Evolutionary conservation across 306 rosid species (phyloP).

Genomic region (Urtica urens): DNA sequence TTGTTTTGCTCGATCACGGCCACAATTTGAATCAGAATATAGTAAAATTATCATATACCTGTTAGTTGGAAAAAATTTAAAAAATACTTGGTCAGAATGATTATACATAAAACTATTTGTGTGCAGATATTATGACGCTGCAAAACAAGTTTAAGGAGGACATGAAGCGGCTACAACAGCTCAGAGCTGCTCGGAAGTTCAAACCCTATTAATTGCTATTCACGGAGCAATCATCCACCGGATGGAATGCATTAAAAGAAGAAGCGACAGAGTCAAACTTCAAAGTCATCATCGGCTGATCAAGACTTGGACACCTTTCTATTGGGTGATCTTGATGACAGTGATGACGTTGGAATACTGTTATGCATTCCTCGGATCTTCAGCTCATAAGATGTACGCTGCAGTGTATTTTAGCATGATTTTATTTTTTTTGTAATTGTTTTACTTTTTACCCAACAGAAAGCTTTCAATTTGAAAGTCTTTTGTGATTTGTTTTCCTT

Average conservation of each 20-base stretch:
- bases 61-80: too few species aligned
- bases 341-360: conserved; percentile 84
- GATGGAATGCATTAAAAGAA: conserved; percentile 37
- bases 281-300: conserved; percentile 59
- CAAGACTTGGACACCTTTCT: conserved; percentile 87
- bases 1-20: not conserved
- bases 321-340: conserved; percentile 95
- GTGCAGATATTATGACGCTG: conserved; percentile 64
- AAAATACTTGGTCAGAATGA: too few species aligned
- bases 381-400: conserved; percentile 59
- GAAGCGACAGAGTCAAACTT: conserved; percentile 41
- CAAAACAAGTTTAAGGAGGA: conserved; percentile 83
- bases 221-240: conserved; percentile 27
- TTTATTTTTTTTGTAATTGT: too few species aligned
- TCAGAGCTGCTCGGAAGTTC: conserved; percentile 82
- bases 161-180: conserved; percentile 65
- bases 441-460: conserved; percentile 1
- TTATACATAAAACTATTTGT: conserved; percentile 6
- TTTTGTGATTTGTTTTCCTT: not conserved
- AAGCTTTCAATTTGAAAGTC: conserved; percentile 1
- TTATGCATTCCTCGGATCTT: conserved; percentile 88
- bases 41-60: too few species aligned
- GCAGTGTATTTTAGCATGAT: not conserved
- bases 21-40: not conserved
- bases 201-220: conserved; percentile 47